phyloP scores from a whole-genome alignment of 2,329 filamentous ascomycete species.

The Camillea tinctor region DNA sequence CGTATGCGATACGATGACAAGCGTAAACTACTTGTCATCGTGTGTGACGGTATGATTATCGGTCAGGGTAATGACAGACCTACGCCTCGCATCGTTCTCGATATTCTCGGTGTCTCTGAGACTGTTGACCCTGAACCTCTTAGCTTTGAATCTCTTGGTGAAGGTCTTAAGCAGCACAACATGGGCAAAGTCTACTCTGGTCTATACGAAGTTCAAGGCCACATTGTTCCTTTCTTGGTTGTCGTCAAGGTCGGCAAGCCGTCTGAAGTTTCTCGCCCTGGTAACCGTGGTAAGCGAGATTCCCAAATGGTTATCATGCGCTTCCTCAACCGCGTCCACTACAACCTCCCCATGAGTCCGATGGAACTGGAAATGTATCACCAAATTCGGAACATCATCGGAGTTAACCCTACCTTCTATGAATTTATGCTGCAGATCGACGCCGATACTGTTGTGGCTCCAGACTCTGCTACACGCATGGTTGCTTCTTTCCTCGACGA shows the following conservation, averaged over 20 bases:
- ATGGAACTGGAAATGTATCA: slow-evolving; percentile 98
- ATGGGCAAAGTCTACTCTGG: slow-evolving; percentile 99
- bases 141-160: slow-evolving; percentile 93
- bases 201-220: slow-evolving; percentile 94
- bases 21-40: slow-evolving; percentile 86
- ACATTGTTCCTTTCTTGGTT: slow-evolving; percentile 96
- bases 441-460: slow-evolving; percentile 90
- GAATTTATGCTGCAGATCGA: slow-evolving; percentile 96
- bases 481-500: slow-evolving; percentile 89
- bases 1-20: slow-evolving; percentile 98
- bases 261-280: slow-evolving; percentile 89
- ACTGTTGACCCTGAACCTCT: slow-evolving; percentile 92
- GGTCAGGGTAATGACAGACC: slow-evolving; percentile 96
- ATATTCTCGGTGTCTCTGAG: slow-evolving; percentile 93
- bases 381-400: slow-evolving; percentile 97
- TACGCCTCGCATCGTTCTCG: slow-evolving; percentile 91
- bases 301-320: slow-evolving; percentile 98
- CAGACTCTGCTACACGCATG: slow-evolving; percentile 88
- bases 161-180: slow-evolving; percentile 96
- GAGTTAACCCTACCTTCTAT: slow-evolving; percentile 97
- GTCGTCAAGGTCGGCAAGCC: slow-evolving; percentile 98
- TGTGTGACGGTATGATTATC: slow-evolving; percentile 99
- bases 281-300: slow-evolving; percentile 98
- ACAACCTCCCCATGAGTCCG: slow-evolving; percentile 94
- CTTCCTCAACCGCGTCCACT: slow-evolving; percentile 98